phyloP scores from a whole-genome alignment of 108 stramenopile genomes.

The Fragilariopsis cylindrus region DNA sequence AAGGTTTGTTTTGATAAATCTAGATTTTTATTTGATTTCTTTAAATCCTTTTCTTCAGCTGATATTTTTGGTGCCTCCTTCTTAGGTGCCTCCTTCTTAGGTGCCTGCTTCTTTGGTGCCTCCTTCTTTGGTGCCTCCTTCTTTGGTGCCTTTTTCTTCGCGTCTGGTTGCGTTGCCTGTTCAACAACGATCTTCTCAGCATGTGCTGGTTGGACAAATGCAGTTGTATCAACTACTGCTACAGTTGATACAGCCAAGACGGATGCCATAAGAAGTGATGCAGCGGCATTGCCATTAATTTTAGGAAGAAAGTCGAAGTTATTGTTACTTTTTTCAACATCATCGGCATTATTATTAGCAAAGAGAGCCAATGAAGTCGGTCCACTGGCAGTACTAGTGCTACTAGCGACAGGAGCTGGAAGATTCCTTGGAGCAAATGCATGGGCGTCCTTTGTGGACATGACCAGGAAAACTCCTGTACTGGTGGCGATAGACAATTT shows the following conservation, averaged over 20 bases:
- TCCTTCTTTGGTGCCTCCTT: not conserved
- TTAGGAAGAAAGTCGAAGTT: slow-evolving; percentile 9
- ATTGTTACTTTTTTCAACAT: slow-evolving; percentile 9
- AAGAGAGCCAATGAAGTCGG: not conserved
- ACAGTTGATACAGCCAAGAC: slow-evolving; percentile 24
- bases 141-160: no score
- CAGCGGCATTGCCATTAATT: slow-evolving; percentile 14
- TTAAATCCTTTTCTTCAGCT: slow-evolving; percentile 23
- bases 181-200: not conserved
- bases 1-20: slow-evolving; percentile 22
- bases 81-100: not conserved
- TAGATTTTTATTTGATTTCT: slow-evolving; percentile 18
- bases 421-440: slow-evolving; percentile 18
- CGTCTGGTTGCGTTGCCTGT: not conserved
- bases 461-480: slow-evolving; percentile 6
- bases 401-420: not conserved
- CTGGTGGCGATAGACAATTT: slow-evolving; percentile 13
- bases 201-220: not conserved
- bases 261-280: slow-evolving; percentile 25
- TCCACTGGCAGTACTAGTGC: not conserved
- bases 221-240: not conserved
- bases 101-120: not conserved
- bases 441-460: slow-evolving; percentile 11
- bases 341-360: not conserved
- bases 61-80: slow-evolving; percentile 12